Conservation (phyloP, 495 filamentous ascomycete genomes). For the Annulohypoxylon bovei region DNA sequence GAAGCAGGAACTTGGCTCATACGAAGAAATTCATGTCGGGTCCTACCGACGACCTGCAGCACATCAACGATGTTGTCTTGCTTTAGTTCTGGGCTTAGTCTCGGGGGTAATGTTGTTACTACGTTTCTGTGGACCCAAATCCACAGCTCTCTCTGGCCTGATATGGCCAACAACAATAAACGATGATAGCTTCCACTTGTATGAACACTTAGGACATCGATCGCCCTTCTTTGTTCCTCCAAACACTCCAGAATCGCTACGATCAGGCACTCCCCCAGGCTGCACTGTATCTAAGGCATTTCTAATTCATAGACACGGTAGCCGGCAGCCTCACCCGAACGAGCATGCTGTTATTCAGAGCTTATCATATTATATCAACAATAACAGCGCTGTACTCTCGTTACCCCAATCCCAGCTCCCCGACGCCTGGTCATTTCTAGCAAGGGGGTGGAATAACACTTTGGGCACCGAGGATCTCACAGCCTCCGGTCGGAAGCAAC, state of each 20-base stretch:
- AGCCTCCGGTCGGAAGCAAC: conserved; percentile 23
- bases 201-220: conserved; percentile 29
- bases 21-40: neutral
- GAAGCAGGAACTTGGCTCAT: neutral
- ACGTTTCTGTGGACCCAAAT: neutral
- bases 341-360: conserved; percentile 18
- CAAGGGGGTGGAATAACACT: conserved; percentile 23
- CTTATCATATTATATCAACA: conserved; percentile 23
- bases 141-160: neutral
- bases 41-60: neutral
- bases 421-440: conserved; percentile 17
- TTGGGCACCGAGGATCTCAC: conserved; percentile 22
- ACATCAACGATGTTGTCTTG: conserved; percentile 3
- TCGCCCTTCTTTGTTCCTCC: conserved; percentile 32
- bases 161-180: neutral
- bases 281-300: conserved; percentile 29
- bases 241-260: conserved; percentile 20
- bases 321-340: conserved; percentile 21
- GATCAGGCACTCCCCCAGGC: conserved; percentile 18
- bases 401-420: conserved; percentile 12
- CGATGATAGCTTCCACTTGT: conserved; percentile 7
- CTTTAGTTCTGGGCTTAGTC: neutral
- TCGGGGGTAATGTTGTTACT: neutral
- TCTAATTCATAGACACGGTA: conserved; percentile 30
- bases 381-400: conserved; percentile 22